Evolutionary conservation across 352 stramenopile genomes (phyloP).

Genomic region (Phytophthora palmivora): DNA sequence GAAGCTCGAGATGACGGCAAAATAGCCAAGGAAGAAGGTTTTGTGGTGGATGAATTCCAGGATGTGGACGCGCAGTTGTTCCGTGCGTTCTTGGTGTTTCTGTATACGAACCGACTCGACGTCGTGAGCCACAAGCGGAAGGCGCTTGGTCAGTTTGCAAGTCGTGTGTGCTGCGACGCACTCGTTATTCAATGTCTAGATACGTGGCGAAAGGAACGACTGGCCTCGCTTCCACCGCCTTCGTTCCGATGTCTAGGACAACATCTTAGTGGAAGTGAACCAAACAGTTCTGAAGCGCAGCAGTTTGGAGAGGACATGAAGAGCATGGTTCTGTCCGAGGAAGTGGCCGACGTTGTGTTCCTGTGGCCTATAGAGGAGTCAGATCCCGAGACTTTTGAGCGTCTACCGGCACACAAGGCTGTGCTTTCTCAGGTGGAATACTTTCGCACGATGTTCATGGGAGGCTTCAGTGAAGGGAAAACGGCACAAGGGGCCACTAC

Average conservation of each 20-base stretch:
- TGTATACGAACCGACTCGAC: constrained; percentile 78
- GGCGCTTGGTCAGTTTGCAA: constrained; percentile 58
- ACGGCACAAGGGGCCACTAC: constrained; percentile 9
- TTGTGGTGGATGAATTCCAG: constrained; percentile 59
- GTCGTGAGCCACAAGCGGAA: constrained; percentile 71
- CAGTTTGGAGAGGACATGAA: constrained; percentile 71
- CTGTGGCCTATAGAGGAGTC: constrained; percentile 65
- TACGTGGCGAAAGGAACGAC: constrained; percentile 56
- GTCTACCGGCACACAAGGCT: constrained; percentile 71
- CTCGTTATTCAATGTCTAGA: constrained; percentile 59
- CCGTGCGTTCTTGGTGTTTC: constrained; percentile 64
- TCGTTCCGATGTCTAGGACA: constrained; percentile 25
- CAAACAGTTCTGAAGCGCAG: constrained; percentile 34
- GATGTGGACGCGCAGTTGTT: constrained; percentile 71
- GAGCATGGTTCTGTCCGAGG: constrained; percentile 45
- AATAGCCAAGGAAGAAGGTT: constrained; percentile 1
- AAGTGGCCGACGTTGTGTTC: constrained; percentile 77
- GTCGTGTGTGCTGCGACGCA: constrained; percentile 58
- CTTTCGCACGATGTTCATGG: constrained; percentile 84
- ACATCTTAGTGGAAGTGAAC: constrained; percentile 22
- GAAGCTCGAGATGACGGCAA: not conserved
- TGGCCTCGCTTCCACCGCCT: constrained; percentile 19
- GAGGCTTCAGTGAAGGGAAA: constrained; percentile 79
- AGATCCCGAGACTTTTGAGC: constrained; percentile 32
- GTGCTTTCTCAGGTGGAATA: constrained; percentile 82